Percentiles rank a stretch among this genome's conserved stretches.
Conservation (phyloP, 306 rosid genomes). For the Vigna hirtella region DNA sequence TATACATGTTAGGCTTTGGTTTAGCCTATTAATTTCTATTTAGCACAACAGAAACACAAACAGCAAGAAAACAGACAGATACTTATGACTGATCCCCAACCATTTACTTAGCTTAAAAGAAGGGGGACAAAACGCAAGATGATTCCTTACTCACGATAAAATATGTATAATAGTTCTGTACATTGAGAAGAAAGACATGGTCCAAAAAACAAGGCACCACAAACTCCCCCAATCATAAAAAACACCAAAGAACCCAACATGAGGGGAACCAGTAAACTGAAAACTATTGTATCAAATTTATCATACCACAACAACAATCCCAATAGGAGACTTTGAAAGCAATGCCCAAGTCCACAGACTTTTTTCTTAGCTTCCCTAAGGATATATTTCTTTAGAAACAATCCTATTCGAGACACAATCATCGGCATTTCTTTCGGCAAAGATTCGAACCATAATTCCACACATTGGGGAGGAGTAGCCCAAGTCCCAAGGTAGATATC, state of each 20-base stretch:
- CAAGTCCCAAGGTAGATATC: background rate
- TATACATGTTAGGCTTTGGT: constrained; percentile 1
- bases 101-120: background rate
- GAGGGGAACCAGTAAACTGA: background rate
- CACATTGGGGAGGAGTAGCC: background rate
- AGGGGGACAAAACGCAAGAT: constrained; percentile 21
- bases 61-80: constrained; percentile 8
- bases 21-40: background rate
- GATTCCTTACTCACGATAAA: background rate
- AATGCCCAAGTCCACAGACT: background rate
- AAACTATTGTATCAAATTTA: constrained; percentile 7
- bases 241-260: background rate
- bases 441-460: background rate
- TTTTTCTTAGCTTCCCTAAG: background rate
- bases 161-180: background rate
- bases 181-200: background rate
- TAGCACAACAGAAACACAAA: background rate
- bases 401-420: background rate
- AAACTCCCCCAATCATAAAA: background rate
- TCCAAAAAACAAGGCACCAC: constrained; percentile 9
- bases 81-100: background rate
- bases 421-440: background rate
- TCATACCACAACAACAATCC: background rate
- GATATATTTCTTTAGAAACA: background rate
- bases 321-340: background rate